Base-by-base conservation (phyloP, 2,329 filamentous ascomycete genomes). In the Juglanconis oblonga region DNA sequence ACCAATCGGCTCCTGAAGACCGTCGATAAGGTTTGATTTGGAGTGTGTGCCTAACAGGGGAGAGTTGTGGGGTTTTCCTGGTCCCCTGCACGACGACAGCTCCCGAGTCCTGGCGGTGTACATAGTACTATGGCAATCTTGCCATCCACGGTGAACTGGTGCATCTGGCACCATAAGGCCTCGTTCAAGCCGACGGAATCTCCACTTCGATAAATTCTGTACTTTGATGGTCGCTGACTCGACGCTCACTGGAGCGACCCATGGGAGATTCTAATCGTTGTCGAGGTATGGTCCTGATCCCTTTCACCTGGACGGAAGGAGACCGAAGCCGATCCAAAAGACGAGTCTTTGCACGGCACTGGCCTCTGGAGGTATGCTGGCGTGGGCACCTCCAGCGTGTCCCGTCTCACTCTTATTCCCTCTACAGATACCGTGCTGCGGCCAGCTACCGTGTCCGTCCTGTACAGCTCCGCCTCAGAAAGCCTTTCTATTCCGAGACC, bases 341-440 rank as follows among this genome's bases (percentile, higher is more conserved):
- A 55, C 6, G 38, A 17, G 3, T 51, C 35, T 7, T 36, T 52
- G 4, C 47, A 24, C 3, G 38, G 14, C 9, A 50, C 11, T 10
- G 36, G 38, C 7, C 45, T 51, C 4, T 45, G 52, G 8, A 31
- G 45, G 6, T 51, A 59, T 8, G 32, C n/a, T 14, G 11, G 57
- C 24, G 24, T 51, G 38, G 57, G 57, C 17, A 59, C 57, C 31
- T 59, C 57, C 13, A 59, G 33, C 8, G 57, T 59, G 11, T 35
- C 38, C 10, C 5, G 45, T 36, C 52, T 59, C 32, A 1, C 2
- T 13, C 14, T 42, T 8, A 24, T 9, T 11, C 6, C 33, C 17
- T 51, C 36, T 13, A 1, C 13, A 7, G 47, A 45, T 3, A 44
- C 8, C 7, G 4, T 24, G 11, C 36, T 54, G 3, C 24, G 44